These are phyloP conservation scores for Fusarium chaquense DNA, from an alignment of 2,329 filamentous ascomycete genomes.

Conservation along the genomic window DNA sequence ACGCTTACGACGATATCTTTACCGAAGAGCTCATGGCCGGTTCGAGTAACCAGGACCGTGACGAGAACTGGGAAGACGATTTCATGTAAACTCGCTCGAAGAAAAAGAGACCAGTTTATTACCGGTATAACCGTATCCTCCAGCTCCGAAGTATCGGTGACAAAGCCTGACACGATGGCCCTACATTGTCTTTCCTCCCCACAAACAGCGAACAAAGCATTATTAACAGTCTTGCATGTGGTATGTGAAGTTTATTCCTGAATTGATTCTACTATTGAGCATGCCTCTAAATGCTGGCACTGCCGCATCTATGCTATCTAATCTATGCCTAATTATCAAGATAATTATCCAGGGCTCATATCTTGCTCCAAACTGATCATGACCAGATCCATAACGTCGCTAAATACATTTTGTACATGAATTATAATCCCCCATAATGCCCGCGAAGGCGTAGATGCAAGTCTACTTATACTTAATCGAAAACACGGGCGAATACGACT, in stretches of 20 bases:
- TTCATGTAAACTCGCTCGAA: conserved; percentile 78
- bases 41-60: conserved; percentile 87
- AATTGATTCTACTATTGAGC: background rate
- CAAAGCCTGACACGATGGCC: background rate
- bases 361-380: background rate
- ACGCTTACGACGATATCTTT: conserved; percentile 95
- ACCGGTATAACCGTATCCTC: background rate
- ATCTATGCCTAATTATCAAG: conserved; percentile 3
- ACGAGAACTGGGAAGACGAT: conserved; percentile 84
- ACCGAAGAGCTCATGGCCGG: conserved; percentile 81
- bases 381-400: background rate
- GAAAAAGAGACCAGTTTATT: background rate
- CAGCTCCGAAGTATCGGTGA: background rate
- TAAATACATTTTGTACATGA: conserved; percentile 21
- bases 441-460: background rate
- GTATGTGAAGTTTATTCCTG: background rate
- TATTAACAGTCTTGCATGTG: no score
- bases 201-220: no score
- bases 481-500: conserved; percentile 57
- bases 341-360: background rate
- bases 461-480: conserved; percentile 56
- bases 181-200: background rate
- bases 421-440: background rate
- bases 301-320: background rate
- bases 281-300: background rate